Evolutionary conservation across 2,329 filamentous ascomycete genomes (phyloP).

Genomic region (Trichoderma atrobrunneum): DNA sequence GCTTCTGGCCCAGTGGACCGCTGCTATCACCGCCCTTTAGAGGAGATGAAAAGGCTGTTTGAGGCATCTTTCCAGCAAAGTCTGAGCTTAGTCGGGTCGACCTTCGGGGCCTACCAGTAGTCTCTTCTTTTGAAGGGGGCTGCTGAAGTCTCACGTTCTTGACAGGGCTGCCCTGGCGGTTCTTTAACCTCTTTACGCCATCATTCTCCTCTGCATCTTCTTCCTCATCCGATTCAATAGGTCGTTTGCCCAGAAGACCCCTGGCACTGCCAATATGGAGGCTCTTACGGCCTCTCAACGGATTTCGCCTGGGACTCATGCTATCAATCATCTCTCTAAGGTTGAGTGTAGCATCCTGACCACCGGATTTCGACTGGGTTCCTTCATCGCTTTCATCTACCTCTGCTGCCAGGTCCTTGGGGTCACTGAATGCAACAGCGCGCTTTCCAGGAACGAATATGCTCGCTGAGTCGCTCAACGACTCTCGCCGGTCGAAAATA

Average conservation of each 20-base stretch:
- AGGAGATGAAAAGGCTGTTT: constrained; percentile 47
- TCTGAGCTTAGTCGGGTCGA: constrained; percentile 49
- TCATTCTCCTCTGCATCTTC: constrained; percentile 59
- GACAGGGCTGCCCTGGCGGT: constrained; percentile 71
- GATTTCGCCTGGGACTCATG: constrained; percentile 71
- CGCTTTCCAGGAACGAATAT: constrained; percentile 58
- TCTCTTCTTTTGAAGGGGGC: constrained; percentile 65
- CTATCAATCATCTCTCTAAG: constrained; percentile 75
- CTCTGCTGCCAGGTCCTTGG: constrained; percentile 59
- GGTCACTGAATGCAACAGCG: constrained; percentile 63
- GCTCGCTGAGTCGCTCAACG: constrained; percentile 64
- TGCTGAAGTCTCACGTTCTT: constrained; percentile 70
- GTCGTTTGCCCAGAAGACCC: constrained; percentile 72
- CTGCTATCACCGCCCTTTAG: constrained; percentile 42
- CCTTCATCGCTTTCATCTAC: constrained; percentile 64
- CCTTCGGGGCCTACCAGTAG: constrained; percentile 57
- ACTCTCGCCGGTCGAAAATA: constrained; percentile 67
- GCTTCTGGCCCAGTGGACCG: constrained; percentile 56
- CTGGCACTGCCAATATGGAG: constrained; percentile 71
- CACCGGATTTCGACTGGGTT: constrained; percentile 53
- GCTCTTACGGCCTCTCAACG: constrained; percentile 67
- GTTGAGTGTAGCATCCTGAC: constrained; percentile 62
- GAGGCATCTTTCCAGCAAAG: constrained; percentile 41
- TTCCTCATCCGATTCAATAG: constrained; percentile 65
- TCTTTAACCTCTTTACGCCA: constrained; percentile 67